Evolutionary conservation across 148 eudicot genomes (phyloP).

Genomic region (Rhododendron vialii): DNA sequence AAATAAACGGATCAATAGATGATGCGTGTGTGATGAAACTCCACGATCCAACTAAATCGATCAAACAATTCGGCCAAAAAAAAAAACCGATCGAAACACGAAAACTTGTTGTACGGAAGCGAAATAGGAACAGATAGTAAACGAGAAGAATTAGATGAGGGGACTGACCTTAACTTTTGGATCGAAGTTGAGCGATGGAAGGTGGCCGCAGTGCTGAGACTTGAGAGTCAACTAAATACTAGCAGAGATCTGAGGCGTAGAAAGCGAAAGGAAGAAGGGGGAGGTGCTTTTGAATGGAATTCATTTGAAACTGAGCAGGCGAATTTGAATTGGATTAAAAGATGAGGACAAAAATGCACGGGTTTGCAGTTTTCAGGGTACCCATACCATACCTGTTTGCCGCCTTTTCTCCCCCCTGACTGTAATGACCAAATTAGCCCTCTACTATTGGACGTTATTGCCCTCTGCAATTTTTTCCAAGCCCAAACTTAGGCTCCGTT

Average conservation of each 20-base stretch:
- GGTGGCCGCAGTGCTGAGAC: not conserved
- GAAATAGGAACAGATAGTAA: not conserved
- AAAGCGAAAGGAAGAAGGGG: too few species aligned
- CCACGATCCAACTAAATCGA: not conserved
- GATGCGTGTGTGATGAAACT: not conserved
- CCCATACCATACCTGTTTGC: not conserved
- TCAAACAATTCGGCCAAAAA: not conserved
- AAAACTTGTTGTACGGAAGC: not conserved
- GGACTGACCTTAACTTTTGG: not conserved
- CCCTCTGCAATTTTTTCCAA: not conserved
- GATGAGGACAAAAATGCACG: not conserved
- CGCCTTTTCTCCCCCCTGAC: conserved; percentile 16
- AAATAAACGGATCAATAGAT: not conserved
- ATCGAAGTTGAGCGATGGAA: not conserved
- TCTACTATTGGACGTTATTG: not conserved
- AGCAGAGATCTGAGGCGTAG: not conserved
- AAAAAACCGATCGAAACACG: not conserved
- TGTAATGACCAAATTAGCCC: conserved; percentile 23
- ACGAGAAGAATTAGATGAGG: not conserved
- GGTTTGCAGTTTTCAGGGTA: not conserved
- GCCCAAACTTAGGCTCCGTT: too few species aligned
- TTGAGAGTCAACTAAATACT: not conserved
- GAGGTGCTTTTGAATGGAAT: too few species aligned
- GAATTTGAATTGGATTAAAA: not conserved
- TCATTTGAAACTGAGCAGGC: not conserved